Base-by-base conservation (phyloP, 805 yeast species). In the Saccharomyces eubayanus region DNA sequence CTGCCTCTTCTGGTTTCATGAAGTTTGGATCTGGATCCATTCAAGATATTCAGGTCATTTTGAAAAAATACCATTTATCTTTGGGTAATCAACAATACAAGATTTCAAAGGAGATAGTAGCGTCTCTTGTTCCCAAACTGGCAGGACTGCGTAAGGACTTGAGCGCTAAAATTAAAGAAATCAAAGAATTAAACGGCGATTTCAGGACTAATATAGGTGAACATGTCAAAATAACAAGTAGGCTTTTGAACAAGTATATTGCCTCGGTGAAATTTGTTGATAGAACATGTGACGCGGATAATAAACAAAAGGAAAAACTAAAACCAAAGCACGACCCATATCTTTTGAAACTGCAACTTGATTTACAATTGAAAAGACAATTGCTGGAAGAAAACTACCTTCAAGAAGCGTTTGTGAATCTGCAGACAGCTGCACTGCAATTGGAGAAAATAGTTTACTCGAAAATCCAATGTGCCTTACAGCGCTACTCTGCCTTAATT, bases 11-110 rank as follows among this genome's bases (percentile, higher is more conserved):
- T 2, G 81, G 74, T 64, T 89, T 88, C 60, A 72, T 85, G 62
- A 87, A 89, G 3, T 76, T 82, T 49, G 95, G 94, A 45, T 79
- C 79, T 51, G 85, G 85, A 9, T 85, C 92, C 6, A 76, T 89
- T 57, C 88, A 84, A 63, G 96, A 88, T 66, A 72, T 88, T 41
- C 91, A 91, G 31, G 80, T 83, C 2, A 72, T 82, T 27, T 70
- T 88, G 59, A 72, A 85, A 80, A 66, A 83, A 72, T 76, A 85
- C 62, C 87, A 83, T 65, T 73, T 80, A 9, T 75, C 80, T 36
- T 69, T 82, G 46, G 82, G 85, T 0, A 66, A 73, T 20, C 75
- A 78, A 72, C 81, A 84, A 14, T 74, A 77, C 49, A 70, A 75
- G 31, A 71, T 80, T 3, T 74, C 81, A 28, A 77, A 76, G 57